Evolutionary conservation across 2,329 filamentous ascomycete species (phyloP).

Genomic region (Pseudocercospora cruenta): DNA sequence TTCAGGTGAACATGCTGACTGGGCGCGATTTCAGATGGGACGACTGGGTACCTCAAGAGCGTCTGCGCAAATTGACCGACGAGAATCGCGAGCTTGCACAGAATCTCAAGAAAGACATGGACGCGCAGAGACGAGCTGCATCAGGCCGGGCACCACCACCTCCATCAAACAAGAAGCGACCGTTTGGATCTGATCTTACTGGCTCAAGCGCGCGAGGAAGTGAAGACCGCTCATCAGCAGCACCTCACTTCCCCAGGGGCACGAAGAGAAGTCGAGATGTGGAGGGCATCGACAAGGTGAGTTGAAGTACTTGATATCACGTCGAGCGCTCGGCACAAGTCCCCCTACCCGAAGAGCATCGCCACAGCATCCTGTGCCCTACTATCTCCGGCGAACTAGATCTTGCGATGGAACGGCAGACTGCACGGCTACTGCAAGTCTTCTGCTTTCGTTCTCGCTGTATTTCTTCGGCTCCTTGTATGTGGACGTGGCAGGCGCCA

Average conservation of each 20-base stretch:
- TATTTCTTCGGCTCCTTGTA: neutral
- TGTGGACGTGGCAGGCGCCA: neutral
- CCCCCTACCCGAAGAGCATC: neutral
- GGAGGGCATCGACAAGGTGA: slow-evolving; percentile 75
- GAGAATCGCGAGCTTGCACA: slow-evolving; percentile 90
- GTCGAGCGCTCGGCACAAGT: neutral
- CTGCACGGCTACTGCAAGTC: neutral
- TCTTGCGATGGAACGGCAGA: neutral
- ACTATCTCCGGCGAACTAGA: neutral
- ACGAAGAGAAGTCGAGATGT: slow-evolving; percentile 77
- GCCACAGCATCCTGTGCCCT: neutral
- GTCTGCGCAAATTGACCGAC: slow-evolving; percentile 89
- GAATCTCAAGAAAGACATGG: slow-evolving; percentile 71
- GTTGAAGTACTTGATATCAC: slow-evolving; percentile 23
- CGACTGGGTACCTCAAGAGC: slow-evolving; percentile 94
- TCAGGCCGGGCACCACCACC: slow-evolving; percentile 45
- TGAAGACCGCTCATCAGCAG: slow-evolving; percentile 72
- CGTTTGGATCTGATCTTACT: slow-evolving; percentile 57
- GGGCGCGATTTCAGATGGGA: slow-evolving; percentile 72
- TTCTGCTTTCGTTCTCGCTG: neutral
- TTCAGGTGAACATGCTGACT: slow-evolving; percentile 12
- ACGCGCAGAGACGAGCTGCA: slow-evolving; percentile 57
- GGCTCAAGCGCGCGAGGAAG: slow-evolving; percentile 63
- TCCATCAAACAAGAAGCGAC: slow-evolving; percentile 57
- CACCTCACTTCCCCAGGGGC: slow-evolving; percentile 64